A percentile compares a stretch with the other conserved stretches of the same genome.
Evolutionary conservation across 768 basidiomycete species (phyloP).

Genomic region (Russula dissimulans): DNA sequence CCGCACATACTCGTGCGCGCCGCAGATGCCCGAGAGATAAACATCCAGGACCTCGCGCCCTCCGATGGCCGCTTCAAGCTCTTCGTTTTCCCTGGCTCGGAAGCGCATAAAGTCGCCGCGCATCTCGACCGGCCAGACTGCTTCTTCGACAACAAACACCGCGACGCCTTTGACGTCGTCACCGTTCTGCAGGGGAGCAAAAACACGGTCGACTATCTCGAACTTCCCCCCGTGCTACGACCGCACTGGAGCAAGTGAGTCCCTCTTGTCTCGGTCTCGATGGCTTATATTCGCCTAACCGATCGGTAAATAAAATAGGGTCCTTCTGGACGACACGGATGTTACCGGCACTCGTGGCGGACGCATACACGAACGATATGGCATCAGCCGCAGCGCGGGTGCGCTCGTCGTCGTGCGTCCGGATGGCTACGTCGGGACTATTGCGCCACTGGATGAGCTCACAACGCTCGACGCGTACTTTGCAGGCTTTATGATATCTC

Average conservation of each 20-base stretch:
- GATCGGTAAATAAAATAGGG: slow-evolving; percentile 29
- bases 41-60: slow-evolving; percentile 42
- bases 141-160: slow-evolving; percentile 22
- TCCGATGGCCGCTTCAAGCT: slow-evolving; percentile 43
- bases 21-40: slow-evolving; percentile 37
- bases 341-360: slow-evolving; percentile 38
- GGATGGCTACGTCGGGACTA: slow-evolving; percentile 55
- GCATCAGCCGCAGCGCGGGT: slow-evolving; percentile 35
- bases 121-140: slow-evolving; percentile 23
- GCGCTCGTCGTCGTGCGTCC: slow-evolving; percentile 50
- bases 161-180: slow-evolving; percentile 26
- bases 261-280: not conserved
- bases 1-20: slow-evolving; percentile 40
- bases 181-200: slow-evolving; percentile 27
- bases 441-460: slow-evolving; percentile 40
- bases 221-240: slow-evolving; percentile 28
- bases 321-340: slow-evolving; percentile 50
- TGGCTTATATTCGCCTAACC: too few species aligned
- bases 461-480: slow-evolving; percentile 40
- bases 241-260: slow-evolving; percentile 37
- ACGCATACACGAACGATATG: slow-evolving; percentile 47
- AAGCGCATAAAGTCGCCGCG: slow-evolving; percentile 23
- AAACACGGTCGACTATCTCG: slow-evolving; percentile 25
- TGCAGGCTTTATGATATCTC: slow-evolving; percentile 31
- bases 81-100: slow-evolving; percentile 33